Base-by-base conservation (phyloP, 441 rosid species). In the Isatis lusitanica region DNA sequence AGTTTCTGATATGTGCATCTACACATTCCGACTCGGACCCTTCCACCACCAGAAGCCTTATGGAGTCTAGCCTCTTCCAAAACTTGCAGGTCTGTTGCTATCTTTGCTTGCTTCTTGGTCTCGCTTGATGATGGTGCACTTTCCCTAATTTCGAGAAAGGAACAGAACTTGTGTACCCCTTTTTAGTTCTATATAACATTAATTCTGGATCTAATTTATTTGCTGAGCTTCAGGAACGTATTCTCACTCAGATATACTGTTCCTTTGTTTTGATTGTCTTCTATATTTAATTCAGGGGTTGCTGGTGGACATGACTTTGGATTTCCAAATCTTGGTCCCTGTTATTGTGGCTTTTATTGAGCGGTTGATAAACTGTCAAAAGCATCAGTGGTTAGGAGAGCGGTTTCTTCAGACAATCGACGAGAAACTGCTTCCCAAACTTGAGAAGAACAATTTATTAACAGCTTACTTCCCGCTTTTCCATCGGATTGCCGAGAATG, bases 301-400 rank as follows among this genome's bases (percentile, higher is more conserved):
- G 88, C 85, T 94, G 53, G 93, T 94, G 76, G 90, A 86, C 59
- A 31, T 92, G 91, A 77, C 88, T 8, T 46, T 82, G 79, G 86
- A 86, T 62, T 89, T 81, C 60, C 86, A 76, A 60, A 85, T 83
- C 78, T 79, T 92, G 84, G 97, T 92, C 62, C 97, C 94, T 44
- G 91, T 90, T 35, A 69, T 86, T 69, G 94, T 89, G 61, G 80
- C 88, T 73, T 85, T 90, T 60, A 40, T 84, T 65, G 88, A 89
- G 52, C 91, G 97, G 58, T 83, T 94, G 71, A 71, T 88, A 68
- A 77, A 83, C 75, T 92, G 98, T 82, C 76, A 70, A 73, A 92
- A 84, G 84, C 98, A 94, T 78, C 75, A 64, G 35, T 83, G 89
- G 90, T 75, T 92, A 81, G 98, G 96, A 74, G 94, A 92, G 85